Evolutionary conservation across 306 rosid genomes (phyloP), one percentile per base, ranked within the genome.

Genomic region (Dryas drummondii): DNA sequence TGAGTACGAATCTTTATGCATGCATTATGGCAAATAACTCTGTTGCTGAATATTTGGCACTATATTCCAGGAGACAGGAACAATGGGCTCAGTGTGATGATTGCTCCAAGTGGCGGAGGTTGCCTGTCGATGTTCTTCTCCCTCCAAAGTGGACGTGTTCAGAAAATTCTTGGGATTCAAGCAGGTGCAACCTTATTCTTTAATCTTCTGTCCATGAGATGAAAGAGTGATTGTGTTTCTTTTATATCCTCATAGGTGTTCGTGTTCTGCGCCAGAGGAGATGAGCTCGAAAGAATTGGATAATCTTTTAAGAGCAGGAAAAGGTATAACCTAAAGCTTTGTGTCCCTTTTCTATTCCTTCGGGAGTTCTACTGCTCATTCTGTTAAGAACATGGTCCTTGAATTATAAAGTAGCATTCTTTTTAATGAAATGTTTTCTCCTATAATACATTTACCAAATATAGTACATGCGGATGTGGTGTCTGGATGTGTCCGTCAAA

Each of bases 1-100:
- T 47, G 53, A 19, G 70, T 49, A 48, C 56, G 15, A 66, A 37
- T 70, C 56, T 76, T 48, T 16, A 68, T 58, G 61, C 68, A 69
- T 70, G 64, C 66, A 41, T 69, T 17, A 63, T 58, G 12, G 40
- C 42, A 59, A 53, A 63, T 44, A 54, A 70, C 63, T 51, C 17
- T 60, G 64, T 59, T 66, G 82, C 80, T 89, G 73, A 86, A 72
- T 78, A 47, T 51, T 59, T 26, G 37, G 17, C 45, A 52, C 65
- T 68, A 72, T 55, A 74, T 86, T 71, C 80, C 84, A 92, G 99
- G 90, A 90, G 80, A 72, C 89, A 84, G 77, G 90, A 87, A 67
- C 99, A 92, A 62, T 96, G 98, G 99, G 96, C 91, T 76, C 97
- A 89, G 81, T 92, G 97, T 72, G 97, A 94, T 73, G 91, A 90